Evolutionary conservation across 805 yeast genomes (phyloP).

Genomic region (Starmerella vaccinii): DNA sequence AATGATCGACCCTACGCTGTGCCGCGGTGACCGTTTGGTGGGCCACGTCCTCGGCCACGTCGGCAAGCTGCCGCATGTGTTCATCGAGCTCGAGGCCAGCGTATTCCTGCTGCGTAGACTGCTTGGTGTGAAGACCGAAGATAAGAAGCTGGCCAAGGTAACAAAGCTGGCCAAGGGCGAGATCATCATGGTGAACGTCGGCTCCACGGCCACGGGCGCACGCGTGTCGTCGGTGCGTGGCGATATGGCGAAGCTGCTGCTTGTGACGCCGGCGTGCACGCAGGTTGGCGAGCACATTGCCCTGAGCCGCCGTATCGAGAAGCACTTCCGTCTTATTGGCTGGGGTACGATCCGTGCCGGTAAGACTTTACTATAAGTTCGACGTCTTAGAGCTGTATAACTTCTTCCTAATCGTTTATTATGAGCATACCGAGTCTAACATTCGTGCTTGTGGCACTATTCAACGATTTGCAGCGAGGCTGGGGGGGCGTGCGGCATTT

Average conservation of each 20-base stretch:
- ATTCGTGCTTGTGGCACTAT: no score
- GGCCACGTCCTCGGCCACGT: conserved; percentile 99
- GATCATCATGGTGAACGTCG: conserved; percentile 97
- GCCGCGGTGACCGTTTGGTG: conserved; percentile 98
- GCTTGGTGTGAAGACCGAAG: conserved; percentile 96
- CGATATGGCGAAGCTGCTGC: conserved; percentile 95
- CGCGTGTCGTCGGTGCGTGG: conserved; percentile 96
- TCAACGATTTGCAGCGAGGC: no score
- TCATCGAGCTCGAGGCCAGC: conserved; percentile 94
- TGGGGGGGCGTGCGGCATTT: no score
- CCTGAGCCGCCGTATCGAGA: conserved; percentile 94
- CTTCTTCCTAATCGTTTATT: not conserved
- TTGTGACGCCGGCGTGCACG: conserved; percentile 98
- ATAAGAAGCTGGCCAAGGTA: conserved; percentile 93
- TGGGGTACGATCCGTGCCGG: conserved; percentile 94
- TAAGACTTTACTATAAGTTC: not conserved
- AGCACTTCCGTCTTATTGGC: conserved; percentile 99
- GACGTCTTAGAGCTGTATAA: not conserved
- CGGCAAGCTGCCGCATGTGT: conserved; percentile 90
- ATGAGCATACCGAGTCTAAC: conserved; percentile 6
- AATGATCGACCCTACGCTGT: conserved; percentile 93
- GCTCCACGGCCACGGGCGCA: conserved; percentile 99
- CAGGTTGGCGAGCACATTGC: conserved; percentile 98
- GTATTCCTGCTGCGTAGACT: conserved; percentile 92
- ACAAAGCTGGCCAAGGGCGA: conserved; percentile 89